A percentile compares a stretch with the other conserved stretches of the same genome.
Conservation (phyloP, 495 filamentous ascomycete genomes). For the Glarea lozoyensis region DNA sequence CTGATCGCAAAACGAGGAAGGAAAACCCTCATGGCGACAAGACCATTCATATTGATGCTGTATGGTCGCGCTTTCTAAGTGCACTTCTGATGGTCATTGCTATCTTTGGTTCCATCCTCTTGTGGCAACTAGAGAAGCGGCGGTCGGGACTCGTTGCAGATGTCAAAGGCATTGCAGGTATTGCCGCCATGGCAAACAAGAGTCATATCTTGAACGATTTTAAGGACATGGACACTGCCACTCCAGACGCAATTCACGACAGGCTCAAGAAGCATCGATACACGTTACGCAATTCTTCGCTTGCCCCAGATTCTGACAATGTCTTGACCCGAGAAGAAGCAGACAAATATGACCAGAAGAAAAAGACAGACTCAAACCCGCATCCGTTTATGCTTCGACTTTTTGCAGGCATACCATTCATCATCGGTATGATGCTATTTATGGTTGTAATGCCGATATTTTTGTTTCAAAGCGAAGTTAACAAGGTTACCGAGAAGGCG, state of each 20-base stretch:
- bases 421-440: constrained; percentile 38
- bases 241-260: constrained; percentile 55
- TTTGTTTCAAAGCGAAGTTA: constrained; percentile 42
- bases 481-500: constrained; percentile 44
- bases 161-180: constrained; percentile 63
- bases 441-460: constrained; percentile 45
- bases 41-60: constrained; percentile 40
- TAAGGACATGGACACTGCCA: constrained; percentile 58
- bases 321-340: constrained; percentile 22
- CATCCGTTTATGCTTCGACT: constrained; percentile 62
- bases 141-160: constrained; percentile 57
- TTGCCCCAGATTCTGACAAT: constrained; percentile 39
- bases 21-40: constrained; percentile 26
- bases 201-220: constrained; percentile 69
- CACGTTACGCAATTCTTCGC: constrained; percentile 56
- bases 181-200: constrained; percentile 64
- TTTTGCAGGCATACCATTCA: constrained; percentile 48
- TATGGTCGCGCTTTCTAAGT: constrained; percentile 55
- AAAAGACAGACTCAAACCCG: constrained; percentile 45
- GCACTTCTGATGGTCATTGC: constrained; percentile 40
- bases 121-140: constrained; percentile 48
- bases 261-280: constrained; percentile 55
- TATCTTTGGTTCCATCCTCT: constrained; percentile 45
- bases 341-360: constrained; percentile 29
- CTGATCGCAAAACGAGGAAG: constrained; percentile 28